Evolutionary conservation across 345 rosid species (phyloP), one percentile per base, ranked within the genome.

Genomic region (Anastatica hierochuntica): DNA sequence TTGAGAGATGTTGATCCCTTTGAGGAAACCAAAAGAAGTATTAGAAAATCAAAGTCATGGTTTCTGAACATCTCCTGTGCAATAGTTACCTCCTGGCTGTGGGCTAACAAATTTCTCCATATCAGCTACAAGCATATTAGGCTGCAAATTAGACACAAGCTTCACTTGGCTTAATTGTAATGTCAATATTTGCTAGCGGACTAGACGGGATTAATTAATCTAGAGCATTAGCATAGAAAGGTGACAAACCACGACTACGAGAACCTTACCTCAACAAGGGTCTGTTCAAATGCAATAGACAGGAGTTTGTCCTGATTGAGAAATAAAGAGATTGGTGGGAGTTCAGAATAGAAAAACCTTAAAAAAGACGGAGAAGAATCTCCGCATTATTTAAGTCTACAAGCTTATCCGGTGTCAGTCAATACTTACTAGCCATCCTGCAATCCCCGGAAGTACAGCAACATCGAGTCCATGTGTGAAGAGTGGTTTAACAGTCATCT

Each of bases 371-470:
- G 21, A 37, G 60, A 8, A 50, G 43, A 47, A 18, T 66, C n/a
- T 38, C 13, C 4, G 43, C 10, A 23, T n/a, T 58, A 76, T 63
- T 70, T 60, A 76, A 92, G 24, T 37, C 27, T 56, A 47, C 15
- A 12, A 17, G 39, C 21, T 62, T 24, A 43, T 36, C 53, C 40
- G 24, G 49, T 10, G 10, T 58, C 12, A n/a, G 12, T 7, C n/a
- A n/a, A n/a, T 54, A 81, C 89, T 78, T 74, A 92, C 98, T n/a
- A 92, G 86, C 98, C 97, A 92, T 61, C 95, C 98, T 47, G 95
- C 95, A 51, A 92, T 79, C 31, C 95, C 95, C 35, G 98, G 98
- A 75, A 92, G 74, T 43, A 69, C 95, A 21, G 97, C 63, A 36
- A 88, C 94, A 71, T 92, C 88, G 52, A 92, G 61, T 49, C 98